Conservation (phyloP, 768 basidiomycete species). For the Leccinum subtestaceum region DNA sequence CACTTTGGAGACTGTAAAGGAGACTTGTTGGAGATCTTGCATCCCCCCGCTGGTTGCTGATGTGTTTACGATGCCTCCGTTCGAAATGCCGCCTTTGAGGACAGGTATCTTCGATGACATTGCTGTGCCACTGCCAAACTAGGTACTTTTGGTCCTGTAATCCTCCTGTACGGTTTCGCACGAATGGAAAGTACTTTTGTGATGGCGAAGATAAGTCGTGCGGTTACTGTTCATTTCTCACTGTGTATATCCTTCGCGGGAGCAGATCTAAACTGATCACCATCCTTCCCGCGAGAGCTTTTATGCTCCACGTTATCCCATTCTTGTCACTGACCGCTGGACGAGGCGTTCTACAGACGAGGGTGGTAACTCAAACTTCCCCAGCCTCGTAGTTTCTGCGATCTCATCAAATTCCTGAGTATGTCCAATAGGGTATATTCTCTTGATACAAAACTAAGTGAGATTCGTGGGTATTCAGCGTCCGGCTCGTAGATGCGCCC, state of each 20-base stretch:
- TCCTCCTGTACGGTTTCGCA: not conserved
- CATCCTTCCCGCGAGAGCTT: too few species aligned
- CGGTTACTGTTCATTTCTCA: too few species aligned
- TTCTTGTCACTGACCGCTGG: not conserved
- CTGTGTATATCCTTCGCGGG: too few species aligned
- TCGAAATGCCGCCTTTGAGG: constrained; percentile 21
- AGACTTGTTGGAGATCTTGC: constrained; percentile 26
- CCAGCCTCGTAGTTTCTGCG: too few species aligned
- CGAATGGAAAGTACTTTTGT: not conserved
- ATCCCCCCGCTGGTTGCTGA: constrained; percentile 21
- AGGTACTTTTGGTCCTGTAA: not conserved
- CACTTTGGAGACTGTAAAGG: constrained; percentile 23
- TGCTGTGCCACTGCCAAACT: not conserved
- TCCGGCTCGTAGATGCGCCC: too few species aligned
- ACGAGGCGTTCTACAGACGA: too few species aligned
- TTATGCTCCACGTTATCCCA: too few species aligned
- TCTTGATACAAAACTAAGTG: too few species aligned
- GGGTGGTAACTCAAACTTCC: not conserved
- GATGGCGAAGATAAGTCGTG: not conserved
- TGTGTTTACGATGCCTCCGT: constrained; percentile 22
- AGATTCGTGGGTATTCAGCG: too few species aligned
- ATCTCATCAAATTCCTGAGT: too few species aligned
- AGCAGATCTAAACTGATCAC: too few species aligned
- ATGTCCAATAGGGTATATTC: not conserved
- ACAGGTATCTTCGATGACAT: constrained; percentile 11